These are phyloP conservation scores for Calocybe gambosa DNA, from an alignment of 1,284 basidiomycete species.

Conservation along the genomic window DNA sequence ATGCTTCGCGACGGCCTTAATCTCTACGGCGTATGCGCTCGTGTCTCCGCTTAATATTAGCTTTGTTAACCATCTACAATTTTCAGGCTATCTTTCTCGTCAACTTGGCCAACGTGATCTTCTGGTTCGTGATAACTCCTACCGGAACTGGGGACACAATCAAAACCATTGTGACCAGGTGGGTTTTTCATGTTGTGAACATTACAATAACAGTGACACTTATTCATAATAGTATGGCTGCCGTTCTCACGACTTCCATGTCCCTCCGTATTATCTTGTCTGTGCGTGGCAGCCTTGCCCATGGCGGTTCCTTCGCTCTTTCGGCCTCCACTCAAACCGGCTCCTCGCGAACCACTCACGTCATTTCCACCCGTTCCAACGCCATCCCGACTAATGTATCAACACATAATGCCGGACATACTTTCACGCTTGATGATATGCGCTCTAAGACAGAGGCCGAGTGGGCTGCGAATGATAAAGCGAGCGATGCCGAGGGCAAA, in stretches of 20 bases:
- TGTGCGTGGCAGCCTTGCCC: conserved; percentile 62
- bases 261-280: conserved; percentile 75
- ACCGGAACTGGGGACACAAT: conserved; percentile 57
- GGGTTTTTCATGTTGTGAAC: not conserved
- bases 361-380: conserved; percentile 43
- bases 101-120: conserved; percentile 72
- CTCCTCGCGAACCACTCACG: conserved; percentile 42
- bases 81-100: conserved; percentile 62
- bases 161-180: conserved; percentile 70
- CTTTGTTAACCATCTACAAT: not conserved
- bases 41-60: not conserved
- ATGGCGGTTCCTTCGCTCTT: conserved; percentile 66
- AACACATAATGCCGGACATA: conserved; percentile 31
- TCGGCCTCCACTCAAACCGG: conserved; percentile 35
- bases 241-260: conserved; percentile 79
- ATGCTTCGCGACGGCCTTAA: conserved; percentile 84
- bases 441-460: conserved; percentile 44
- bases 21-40: conserved; percentile 57
- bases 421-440: conserved; percentile 64
- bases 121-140: conserved; percentile 74
- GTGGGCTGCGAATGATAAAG: conserved; percentile 48
- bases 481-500: conserved; percentile 42
- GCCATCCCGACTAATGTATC: conserved; percentile 28
- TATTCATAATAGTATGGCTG: conserved; percentile 52
- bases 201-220: not conserved